These are phyloP conservation scores for Mucor saturninus DNA, from an alignment of 371 early-diverging fungal genomes.

Conservation along the genomic window DNA sequence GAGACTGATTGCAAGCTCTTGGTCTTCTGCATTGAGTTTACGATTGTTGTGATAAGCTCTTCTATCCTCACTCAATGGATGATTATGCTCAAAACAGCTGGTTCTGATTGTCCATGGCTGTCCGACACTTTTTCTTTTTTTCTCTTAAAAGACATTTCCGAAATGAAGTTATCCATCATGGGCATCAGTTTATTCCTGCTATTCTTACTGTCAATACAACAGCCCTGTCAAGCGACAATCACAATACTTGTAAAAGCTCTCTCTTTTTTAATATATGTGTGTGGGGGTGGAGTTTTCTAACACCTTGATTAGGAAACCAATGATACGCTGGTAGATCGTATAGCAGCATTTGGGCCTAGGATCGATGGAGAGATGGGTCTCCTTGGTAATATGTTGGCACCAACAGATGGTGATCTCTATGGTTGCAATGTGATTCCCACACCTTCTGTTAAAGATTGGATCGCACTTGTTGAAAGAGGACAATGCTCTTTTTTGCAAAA, in stretches of 20 bases:
- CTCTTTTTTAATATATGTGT: too few species aligned
- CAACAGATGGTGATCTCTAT: constrained; percentile 26
- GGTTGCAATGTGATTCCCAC: constrained; percentile 40
- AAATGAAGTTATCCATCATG: not conserved
- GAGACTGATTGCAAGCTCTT: too few species aligned
- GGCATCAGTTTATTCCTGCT: constrained; percentile 5
- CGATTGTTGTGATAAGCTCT: too few species aligned
- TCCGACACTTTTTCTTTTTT: constrained; percentile 1
- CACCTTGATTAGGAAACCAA: constrained; percentile 52
- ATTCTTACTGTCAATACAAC: constrained; percentile 3
- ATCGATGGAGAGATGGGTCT: constrained; percentile 51
- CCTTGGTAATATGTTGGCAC: constrained; percentile 47
- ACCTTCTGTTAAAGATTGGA: constrained; percentile 56
- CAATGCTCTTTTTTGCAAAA: constrained; percentile 88
- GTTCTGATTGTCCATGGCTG: too few species aligned
- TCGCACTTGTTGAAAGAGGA: constrained; percentile 87
- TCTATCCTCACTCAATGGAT: too few species aligned
- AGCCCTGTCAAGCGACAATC: constrained; percentile 22
- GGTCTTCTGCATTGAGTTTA: too few species aligned
- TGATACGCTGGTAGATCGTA: constrained; percentile 65
- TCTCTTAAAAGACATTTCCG: not conserved
- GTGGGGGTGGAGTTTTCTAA: not conserved
- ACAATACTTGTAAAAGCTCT: constrained; percentile 13
- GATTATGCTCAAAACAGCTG: too few species aligned
- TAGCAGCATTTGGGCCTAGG: constrained; percentile 75